These are phyloP conservation scores for Tetrahymena thermophila DNA, from an alignment of 73 alveolate species.

Conservation along the genomic window DNA sequence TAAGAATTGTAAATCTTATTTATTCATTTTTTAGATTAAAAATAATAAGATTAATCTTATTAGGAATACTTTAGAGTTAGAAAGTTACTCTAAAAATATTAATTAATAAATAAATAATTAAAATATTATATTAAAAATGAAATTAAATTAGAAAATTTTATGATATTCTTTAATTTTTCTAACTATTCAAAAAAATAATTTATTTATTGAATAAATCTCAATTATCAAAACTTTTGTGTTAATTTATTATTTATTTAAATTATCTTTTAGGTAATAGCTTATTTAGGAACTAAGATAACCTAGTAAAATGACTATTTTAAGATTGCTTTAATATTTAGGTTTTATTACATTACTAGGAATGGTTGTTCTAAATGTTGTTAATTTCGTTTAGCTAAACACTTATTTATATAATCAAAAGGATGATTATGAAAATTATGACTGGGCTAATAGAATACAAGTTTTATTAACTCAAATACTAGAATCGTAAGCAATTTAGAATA, in stretches of 20 bases:
- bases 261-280: neutral
- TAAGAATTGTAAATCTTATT: no score
- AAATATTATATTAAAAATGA: no score
- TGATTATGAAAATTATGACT: neutral
- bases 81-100: no score
- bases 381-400: neutral
- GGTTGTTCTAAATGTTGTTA: neutral
- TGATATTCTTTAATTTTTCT: no score
- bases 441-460: neutral
- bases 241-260: neutral
- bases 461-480: neutral
- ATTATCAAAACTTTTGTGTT: no score
- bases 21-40: no score
- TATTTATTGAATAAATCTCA: no score
- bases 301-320: neutral
- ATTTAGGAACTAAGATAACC: neutral
- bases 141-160: no score
- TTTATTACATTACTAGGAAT: neutral
- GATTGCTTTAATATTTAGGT: neutral
- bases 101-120: no score
- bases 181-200: no score
- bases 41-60: no score
- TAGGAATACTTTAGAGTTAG: no score
- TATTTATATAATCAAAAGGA: neutral
- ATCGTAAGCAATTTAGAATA: neutral